Evolutionary conservation across 352 stramenopile species (phyloP).

Genomic region (Phytophthora fragariaefolia): DNA sequence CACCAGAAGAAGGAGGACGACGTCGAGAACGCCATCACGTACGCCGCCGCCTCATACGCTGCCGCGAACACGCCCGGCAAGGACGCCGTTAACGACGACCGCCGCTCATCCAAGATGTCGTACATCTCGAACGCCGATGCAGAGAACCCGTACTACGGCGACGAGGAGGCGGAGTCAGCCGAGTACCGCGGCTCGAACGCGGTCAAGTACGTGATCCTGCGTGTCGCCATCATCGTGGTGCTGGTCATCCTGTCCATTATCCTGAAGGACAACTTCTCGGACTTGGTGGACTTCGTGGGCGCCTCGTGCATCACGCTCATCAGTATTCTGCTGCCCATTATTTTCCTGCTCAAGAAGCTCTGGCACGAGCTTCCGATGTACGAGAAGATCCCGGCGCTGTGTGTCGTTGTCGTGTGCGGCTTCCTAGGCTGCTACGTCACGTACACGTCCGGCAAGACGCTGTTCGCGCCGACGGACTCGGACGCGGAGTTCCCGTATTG

Average conservation of each 20-base stretch:
- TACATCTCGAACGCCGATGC: constrained; percentile 34
- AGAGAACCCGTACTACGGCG: constrained; percentile 26
- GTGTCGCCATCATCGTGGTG: constrained; percentile 45
- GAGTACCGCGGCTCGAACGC: constrained; percentile 44
- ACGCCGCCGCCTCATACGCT: constrained; percentile 26
- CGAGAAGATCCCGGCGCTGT: constrained; percentile 16
- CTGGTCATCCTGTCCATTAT: constrained; percentile 45
- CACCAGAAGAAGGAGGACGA: constrained; percentile 47
- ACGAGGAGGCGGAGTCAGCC: constrained; percentile 33
- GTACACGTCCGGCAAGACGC: constrained; percentile 5
- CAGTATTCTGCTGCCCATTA: constrained; percentile 30
- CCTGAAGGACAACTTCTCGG: constrained; percentile 42
- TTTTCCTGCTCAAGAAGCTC: constrained; percentile 35
- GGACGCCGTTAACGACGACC: constrained; percentile 23
- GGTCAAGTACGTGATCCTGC: constrained; percentile 48
- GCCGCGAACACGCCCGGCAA: constrained; percentile 23
- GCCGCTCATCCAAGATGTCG: constrained; percentile 45
- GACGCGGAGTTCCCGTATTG: constrained; percentile 28
- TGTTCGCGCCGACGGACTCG: constrained; percentile 26
- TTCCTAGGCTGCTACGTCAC: constrained; percentile 10
- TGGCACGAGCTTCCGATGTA: constrained; percentile 24
- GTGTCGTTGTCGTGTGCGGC: constrained; percentile 22
- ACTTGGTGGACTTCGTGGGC: constrained; percentile 43
- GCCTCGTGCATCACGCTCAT: constrained; percentile 43
- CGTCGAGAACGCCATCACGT: constrained; percentile 29